These are phyloP conservation scores for Akanthomyces dipterigenus DNA, from an alignment of 2,329 filamentous ascomycete genomes.

Conservation along the genomic window DNA sequence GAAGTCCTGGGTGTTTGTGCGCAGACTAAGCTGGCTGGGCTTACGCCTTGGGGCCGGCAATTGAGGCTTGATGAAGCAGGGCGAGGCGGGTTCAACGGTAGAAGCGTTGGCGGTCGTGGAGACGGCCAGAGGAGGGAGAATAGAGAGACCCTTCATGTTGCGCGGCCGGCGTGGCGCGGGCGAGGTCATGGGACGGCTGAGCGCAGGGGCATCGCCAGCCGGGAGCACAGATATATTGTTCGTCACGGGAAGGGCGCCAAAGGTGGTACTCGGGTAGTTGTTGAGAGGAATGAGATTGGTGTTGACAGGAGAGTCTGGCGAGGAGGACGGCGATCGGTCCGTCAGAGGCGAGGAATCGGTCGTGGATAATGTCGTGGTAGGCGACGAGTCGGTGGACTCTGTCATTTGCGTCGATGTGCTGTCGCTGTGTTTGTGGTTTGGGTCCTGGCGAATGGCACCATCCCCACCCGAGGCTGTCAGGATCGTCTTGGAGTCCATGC, in stretches of 20 bases:
- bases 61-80: slow-evolving; percentile 72
- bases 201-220: slow-evolving; percentile 31
- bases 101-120: slow-evolving; percentile 42
- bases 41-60: slow-evolving; percentile 67
- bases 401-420: slow-evolving; percentile 73
- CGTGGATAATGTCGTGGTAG: slow-evolving; percentile 87
- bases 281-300: slow-evolving; percentile 64
- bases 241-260: slow-evolving; percentile 29
- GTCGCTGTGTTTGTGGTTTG: slow-evolving; percentile 63
- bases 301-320: slow-evolving; percentile 80
- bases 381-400: slow-evolving; percentile 87
- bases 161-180: slow-evolving; percentile 65
- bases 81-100: slow-evolving; percentile 62
- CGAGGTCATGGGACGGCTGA: slow-evolving; percentile 57
- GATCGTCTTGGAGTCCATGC: slow-evolving; percentile 36
- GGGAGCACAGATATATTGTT: slow-evolving; percentile 33
- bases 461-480: slow-evolving; percentile 31
- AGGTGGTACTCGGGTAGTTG: slow-evolving; percentile 58
- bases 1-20: slow-evolving; percentile 58
- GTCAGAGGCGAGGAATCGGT: slow-evolving; percentile 86
- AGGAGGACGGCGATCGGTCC: slow-evolving; percentile 85
- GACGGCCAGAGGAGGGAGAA: slow-evolving; percentile 54
- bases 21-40: slow-evolving; percentile 71
- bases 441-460: slow-evolving; percentile 36
- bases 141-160: slow-evolving; percentile 78